Conservation (phyloP, 2,329 filamentous ascomycete species). For the Verticillium nonalfalfae region DNA sequence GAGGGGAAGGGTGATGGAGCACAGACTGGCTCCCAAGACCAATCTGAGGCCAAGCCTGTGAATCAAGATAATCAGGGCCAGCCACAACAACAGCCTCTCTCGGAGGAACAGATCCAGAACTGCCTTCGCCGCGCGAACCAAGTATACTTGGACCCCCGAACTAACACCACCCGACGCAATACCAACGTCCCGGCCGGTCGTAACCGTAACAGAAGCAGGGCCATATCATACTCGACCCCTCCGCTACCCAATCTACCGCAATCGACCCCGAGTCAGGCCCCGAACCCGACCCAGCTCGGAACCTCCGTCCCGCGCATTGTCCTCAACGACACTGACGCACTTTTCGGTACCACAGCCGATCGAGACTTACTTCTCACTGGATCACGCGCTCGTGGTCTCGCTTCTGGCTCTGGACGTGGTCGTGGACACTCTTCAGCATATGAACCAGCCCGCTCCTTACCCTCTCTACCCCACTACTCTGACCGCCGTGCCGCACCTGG, state of each 20-base stretch:
- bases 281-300: background rate
- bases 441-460: conserved; percentile 6
- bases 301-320: background rate
- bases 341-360: background rate
- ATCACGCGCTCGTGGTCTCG: background rate
- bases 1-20: background rate
- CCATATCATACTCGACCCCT: background rate
- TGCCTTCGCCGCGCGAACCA: background rate
- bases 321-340: background rate
- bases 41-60: background rate
- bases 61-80: background rate
- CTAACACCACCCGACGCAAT: background rate
- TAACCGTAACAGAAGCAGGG: background rate
- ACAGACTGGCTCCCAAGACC: background rate
- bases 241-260: background rate
- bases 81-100: background rate
- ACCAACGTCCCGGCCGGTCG: background rate
- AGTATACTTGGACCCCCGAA: background rate
- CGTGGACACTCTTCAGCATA: conserved; percentile 4
- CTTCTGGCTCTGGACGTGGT: background rate
- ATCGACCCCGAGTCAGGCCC: background rate
- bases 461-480: background rate
- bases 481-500: background rate
- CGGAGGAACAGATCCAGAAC: background rate
- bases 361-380: background rate